These are phyloP conservation scores for Truncatella angustata DNA, from an alignment of 2,329 filamentous ascomycete genomes.

Conservation along the genomic window DNA sequence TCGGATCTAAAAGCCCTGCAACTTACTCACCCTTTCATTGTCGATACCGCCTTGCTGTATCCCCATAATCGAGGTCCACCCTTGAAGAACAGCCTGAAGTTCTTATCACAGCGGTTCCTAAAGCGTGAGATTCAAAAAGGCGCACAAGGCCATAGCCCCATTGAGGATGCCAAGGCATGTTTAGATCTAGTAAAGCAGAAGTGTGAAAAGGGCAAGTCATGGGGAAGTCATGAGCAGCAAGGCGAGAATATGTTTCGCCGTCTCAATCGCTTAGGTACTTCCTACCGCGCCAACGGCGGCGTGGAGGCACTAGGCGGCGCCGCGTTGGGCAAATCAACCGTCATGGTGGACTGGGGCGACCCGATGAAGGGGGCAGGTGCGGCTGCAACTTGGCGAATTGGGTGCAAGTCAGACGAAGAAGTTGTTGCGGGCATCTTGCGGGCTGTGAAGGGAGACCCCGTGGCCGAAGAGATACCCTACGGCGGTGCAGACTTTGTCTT, in stretches of 20 bases:
- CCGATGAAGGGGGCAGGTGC: slow-evolving; percentile 59
- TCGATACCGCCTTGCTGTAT: slow-evolving; percentile 88
- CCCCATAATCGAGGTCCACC: slow-evolving; percentile 88
- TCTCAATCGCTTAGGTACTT: slow-evolving; percentile 62
- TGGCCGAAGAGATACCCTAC: slow-evolving; percentile 54
- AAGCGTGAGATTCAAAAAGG: slow-evolving; percentile 84
- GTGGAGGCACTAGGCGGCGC: slow-evolving; percentile 54
- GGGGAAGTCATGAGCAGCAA: slow-evolving; percentile 76
- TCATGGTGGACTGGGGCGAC: slow-evolving; percentile 88
- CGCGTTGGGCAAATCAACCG: slow-evolving; percentile 61
- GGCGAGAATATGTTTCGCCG: slow-evolving; percentile 89
- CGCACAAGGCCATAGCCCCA: slow-evolving; percentile 76
- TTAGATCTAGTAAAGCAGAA: slow-evolving; percentile 94
- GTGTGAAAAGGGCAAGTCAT: slow-evolving; percentile 85
- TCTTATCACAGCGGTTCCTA: slow-evolving; percentile 82
- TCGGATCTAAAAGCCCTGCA: slow-evolving; percentile 81
- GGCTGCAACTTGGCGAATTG: slow-evolving; percentile 55
- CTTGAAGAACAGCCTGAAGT: slow-evolving; percentile 88
- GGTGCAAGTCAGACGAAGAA: slow-evolving; percentile 59
- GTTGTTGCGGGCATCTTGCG: slow-evolving; percentile 54
- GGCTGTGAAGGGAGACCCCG: slow-evolving; percentile 56
- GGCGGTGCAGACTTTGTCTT: slow-evolving; percentile 67
- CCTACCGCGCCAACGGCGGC: slow-evolving; percentile 61
- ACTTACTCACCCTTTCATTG: slow-evolving; percentile 86
- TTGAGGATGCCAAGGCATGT: slow-evolving; percentile 89